Percentiles rank a stretch among this genome's conserved stretches.
These are phyloP conservation scores for Phlegmacium glaucopus DNA, from an alignment of 768 basidiomycete species.

Conservation along the genomic window DNA sequence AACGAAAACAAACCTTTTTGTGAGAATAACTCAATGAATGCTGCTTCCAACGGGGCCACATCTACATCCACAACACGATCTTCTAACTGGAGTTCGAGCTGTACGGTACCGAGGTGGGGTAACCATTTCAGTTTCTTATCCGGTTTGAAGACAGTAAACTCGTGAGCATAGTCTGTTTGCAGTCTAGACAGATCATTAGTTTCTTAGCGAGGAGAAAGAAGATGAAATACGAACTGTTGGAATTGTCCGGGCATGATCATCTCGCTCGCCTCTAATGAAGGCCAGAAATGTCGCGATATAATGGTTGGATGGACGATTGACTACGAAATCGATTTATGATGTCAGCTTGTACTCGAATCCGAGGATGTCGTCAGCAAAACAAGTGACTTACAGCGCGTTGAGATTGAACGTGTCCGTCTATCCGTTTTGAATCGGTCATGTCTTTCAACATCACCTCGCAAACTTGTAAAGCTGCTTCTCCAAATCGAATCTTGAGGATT, in stretches of 20 bases:
- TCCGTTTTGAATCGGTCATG: slow-evolving; percentile 90
- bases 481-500: slow-evolving; percentile 93
- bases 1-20: slow-evolving; percentile 45
- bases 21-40: slow-evolving; percentile 84
- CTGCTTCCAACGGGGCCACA: slow-evolving; percentile 87
- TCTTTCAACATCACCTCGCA: slow-evolving; percentile 99
- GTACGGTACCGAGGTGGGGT: slow-evolving; percentile 83
- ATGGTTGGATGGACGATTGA: slow-evolving; percentile 82
- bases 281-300: slow-evolving; percentile 96
- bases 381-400: slow-evolving; percentile 53
- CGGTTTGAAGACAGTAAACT: slow-evolving; percentile 83
- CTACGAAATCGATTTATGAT: slow-evolving; percentile 28
- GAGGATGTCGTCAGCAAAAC: not conserved
- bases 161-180: slow-evolving; percentile 71
- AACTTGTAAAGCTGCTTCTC: slow-evolving; percentile 87
- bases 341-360: not conserved
- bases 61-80: slow-evolving; percentile 76
- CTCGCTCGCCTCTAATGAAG: slow-evolving; percentile 67
- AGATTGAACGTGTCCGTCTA: slow-evolving; percentile 83
- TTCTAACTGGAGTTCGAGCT: slow-evolving; percentile 75
- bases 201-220: not conserved
- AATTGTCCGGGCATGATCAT: slow-evolving; percentile 87
- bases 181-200: slow-evolving; percentile 38
- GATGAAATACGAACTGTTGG: slow-evolving; percentile 50
- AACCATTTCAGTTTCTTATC: slow-evolving; percentile 91